Conservation (phyloP, 768 basidiomycete genomes). For the Phylloporus scabripes region DNA sequence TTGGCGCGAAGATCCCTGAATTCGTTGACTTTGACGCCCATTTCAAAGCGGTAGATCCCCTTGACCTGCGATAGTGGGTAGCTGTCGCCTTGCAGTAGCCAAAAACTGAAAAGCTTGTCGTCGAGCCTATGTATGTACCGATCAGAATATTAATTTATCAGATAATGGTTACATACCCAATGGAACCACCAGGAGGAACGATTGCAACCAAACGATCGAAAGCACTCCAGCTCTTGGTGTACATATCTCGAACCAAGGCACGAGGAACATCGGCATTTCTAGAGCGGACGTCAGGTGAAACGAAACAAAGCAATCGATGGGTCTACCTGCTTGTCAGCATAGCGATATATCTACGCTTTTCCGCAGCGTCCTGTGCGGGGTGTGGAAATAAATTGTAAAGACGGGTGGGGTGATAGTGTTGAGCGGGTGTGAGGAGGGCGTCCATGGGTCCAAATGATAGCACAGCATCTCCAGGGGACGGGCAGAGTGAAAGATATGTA, state of each 20-base stretch:
- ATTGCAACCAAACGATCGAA: constrained; percentile 86
- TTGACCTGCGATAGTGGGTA: constrained; percentile 75
- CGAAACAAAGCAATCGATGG: neutral
- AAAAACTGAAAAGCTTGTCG: constrained; percentile 88
- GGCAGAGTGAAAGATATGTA: constrained; percentile 70
- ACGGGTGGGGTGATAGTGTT: constrained; percentile 68
- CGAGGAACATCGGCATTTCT: constrained; percentile 84
- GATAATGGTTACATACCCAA: constrained; percentile 52
- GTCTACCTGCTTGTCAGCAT: constrained; percentile 63
- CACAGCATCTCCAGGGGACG: constrained; percentile 67
- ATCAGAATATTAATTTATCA: neutral
- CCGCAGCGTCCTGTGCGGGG: constrained; percentile 70
- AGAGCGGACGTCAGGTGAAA: constrained; percentile 4
- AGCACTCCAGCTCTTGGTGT: constrained; percentile 90
- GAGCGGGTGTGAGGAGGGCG: constrained; percentile 66
- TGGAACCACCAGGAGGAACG: constrained; percentile 86
- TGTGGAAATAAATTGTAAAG: constrained; percentile 74
- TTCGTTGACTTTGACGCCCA: constrained; percentile 81
- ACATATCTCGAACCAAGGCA: constrained; percentile 83
- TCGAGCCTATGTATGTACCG: constrained; percentile 54
- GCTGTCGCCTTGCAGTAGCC: constrained; percentile 75
- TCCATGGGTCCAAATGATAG: constrained; percentile 82
- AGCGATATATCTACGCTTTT: constrained; percentile 70
- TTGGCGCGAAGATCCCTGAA: constrained; percentile 87
- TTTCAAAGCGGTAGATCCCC: constrained; percentile 85